A percentile compares a stretch with the other conserved stretches of the same genome.
Conservation (phyloP, 106 monocot species). For the Acanthochlamys bracteata region DNA sequence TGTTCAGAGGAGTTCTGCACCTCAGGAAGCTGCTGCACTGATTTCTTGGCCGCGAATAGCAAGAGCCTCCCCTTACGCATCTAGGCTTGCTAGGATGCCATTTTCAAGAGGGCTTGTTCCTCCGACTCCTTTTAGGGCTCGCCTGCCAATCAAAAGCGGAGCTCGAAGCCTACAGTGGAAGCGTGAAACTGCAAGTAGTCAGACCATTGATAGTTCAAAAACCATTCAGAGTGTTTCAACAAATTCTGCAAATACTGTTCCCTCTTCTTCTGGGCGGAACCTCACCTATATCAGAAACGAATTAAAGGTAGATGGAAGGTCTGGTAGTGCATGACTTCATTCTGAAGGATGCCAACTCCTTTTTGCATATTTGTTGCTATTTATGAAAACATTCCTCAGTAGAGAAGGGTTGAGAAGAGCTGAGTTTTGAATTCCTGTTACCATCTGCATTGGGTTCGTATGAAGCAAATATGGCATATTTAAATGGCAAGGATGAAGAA, state of each 20-base stretch:
- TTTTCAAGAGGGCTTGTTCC: conserved; percentile 41
- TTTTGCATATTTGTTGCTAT: too few species aligned
- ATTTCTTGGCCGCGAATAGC: conserved; percentile 42
- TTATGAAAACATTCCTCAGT: too few species aligned
- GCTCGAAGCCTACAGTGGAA: conserved; percentile 91
- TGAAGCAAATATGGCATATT: too few species aligned
- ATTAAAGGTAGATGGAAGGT: conserved; percentile 25
- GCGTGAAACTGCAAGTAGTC: conserved; percentile 32
- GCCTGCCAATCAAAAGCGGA: conserved; percentile 54
- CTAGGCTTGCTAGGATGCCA: conserved; percentile 38
- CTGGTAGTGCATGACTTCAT: conserved; percentile 8
- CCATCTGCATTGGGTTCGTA: too few species aligned
- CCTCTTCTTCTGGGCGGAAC: conserved; percentile 34
- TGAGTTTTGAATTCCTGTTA: too few species aligned
- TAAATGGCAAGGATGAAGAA: too few species aligned
- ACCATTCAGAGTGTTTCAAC: conserved; percentile 4
- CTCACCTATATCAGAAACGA: conserved; percentile 72
- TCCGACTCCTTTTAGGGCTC: conserved; percentile 35
- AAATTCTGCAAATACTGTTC: conserved; percentile 13
- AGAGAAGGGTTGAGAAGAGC: too few species aligned
- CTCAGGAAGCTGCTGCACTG: conserved; percentile 27
- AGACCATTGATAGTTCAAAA: conserved; percentile 18
- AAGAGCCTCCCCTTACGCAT: conserved; percentile 31
- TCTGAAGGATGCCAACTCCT: too few species aligned
- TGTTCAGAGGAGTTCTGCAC: conserved; percentile 40